phyloP scores from a whole-genome alignment of 495 filamentous ascomycete genomes.

The Penicillium arizonense region DNA sequence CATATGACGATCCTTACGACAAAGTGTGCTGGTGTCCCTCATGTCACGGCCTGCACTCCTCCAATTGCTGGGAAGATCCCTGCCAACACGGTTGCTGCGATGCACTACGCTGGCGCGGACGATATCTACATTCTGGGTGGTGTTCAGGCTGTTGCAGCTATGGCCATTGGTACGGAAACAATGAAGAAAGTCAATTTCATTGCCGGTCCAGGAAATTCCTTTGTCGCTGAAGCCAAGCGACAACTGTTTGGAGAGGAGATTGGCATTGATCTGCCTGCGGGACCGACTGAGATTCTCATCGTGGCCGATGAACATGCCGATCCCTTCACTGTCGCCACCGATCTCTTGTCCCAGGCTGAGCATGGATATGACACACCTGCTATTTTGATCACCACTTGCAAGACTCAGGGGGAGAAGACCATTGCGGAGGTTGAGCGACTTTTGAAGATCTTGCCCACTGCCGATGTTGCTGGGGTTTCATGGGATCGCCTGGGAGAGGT shows the following conservation, averaged over 20 bases:
- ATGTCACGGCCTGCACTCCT: conserved; percentile 51
- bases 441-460: conserved; percentile 41
- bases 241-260: conserved; percentile 52
- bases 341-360: conserved; percentile 45
- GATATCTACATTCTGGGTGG: conserved; percentile 53
- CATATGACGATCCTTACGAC: conserved; percentile 59
- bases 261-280: too few relatives aligned
- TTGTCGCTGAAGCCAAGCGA: conserved; percentile 54
- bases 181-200: conserved; percentile 53
- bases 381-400: conserved; percentile 47
- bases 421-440: conserved; percentile 39
- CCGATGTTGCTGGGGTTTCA: conserved; percentile 38
- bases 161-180: conserved; percentile 80
- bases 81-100: conserved; percentile 49
- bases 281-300: too few relatives aligned
- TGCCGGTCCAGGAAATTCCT: conserved; percentile 54
- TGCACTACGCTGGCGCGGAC: conserved; percentile 54
- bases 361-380: conserved; percentile 53
- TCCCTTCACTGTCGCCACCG: too few relatives aligned
- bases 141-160: conserved; percentile 62
- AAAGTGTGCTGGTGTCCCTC: conserved; percentile 51
- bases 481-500: conserved; percentile 53
- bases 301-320: too few relatives aligned
- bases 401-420: conserved; percentile 36
- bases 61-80: conserved; percentile 52